phyloP scores from a whole-genome alignment of 805 yeast genomes.

The Hanseniaspora pseudoguilliermondii region DNA sequence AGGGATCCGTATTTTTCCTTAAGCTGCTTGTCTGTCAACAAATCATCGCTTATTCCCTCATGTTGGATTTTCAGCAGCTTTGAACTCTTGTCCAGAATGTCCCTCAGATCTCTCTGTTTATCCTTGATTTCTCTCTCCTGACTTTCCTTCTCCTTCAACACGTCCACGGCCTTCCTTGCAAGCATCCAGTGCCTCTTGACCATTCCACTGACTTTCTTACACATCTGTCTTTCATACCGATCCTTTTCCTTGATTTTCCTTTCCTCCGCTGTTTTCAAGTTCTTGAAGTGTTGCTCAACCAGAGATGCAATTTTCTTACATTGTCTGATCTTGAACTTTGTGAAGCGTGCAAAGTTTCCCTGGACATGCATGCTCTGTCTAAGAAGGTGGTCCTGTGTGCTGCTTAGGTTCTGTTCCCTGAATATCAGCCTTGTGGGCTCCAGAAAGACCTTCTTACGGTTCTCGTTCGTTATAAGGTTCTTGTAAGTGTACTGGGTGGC shows the following conservation, averaged over 20 bases:
- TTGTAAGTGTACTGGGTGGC: neutral
- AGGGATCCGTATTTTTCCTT: constrained; percentile 30
- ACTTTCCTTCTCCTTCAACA: constrained; percentile 60
- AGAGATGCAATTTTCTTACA: constrained; percentile 63
- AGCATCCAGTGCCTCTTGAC: constrained; percentile 84
- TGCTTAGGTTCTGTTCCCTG: constrained; percentile 30
- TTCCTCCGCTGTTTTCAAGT: constrained; percentile 79
- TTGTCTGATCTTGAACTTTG: constrained; percentile 51
- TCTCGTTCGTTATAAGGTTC: neutral
- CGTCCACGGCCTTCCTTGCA: constrained; percentile 70
- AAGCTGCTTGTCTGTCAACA: constrained; percentile 34
- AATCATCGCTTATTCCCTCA: constrained; percentile 8
- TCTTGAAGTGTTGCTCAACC: constrained; percentile 77
- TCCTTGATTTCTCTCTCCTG: constrained; percentile 67
- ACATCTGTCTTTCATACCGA: constrained; percentile 51
- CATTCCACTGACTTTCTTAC: constrained; percentile 69
- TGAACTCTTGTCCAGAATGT: constrained; percentile 83
- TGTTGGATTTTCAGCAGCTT: constrained; percentile 73
- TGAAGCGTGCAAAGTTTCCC: constrained; percentile 51
- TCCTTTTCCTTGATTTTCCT: constrained; percentile 65
- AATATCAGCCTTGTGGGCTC: constrained; percentile 35
- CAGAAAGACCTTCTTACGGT: constrained; percentile 25
- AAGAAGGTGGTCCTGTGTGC: constrained; percentile 61
- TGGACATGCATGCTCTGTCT: constrained; percentile 66
- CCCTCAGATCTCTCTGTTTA: constrained; percentile 77